These are phyloP conservation scores for Akebia trifoliata DNA, from an alignment of 164 flowering plant species.

Conservation along the genomic window DNA sequence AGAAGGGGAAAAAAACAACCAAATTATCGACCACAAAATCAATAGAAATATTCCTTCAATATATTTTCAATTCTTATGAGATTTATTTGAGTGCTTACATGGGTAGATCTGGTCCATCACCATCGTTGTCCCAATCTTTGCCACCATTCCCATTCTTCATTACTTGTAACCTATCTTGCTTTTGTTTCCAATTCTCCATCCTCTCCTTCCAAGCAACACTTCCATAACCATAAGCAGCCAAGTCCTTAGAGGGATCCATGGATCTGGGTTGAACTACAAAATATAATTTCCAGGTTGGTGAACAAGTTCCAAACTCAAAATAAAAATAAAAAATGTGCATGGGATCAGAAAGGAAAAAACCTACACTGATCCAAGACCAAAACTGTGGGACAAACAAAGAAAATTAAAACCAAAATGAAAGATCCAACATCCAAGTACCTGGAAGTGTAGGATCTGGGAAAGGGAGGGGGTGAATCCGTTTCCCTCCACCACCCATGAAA, in stretches of 20 bases:
- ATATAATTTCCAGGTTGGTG: not conserved
- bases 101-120: slow-evolving; percentile 53
- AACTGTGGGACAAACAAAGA: not conserved
- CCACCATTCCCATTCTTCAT: slow-evolving; percentile 43
- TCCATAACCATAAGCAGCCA: slow-evolving; percentile 74
- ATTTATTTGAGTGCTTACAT: slow-evolving; percentile 32
- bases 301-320: not conserved
- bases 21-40: not conserved
- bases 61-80: not conserved
- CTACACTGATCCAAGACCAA: not conserved
- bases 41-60: not conserved
- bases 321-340: not conserved
- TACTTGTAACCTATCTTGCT: slow-evolving; percentile 47
- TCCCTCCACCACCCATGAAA: slow-evolving; percentile 41
- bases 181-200: slow-evolving; percentile 57
- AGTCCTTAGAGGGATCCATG: slow-evolving; percentile 67
- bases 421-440: slow-evolving; percentile 25
- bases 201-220: slow-evolving; percentile 75
- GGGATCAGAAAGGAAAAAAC: not conserved
- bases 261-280: slow-evolving; percentile 58
- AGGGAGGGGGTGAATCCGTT: slow-evolving; percentile 51
- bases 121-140: slow-evolving; percentile 44
- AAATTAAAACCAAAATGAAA: too few species aligned
- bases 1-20: not conserved
- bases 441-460: slow-evolving; percentile 40